Evolutionary conservation across 805 yeast genomes (phyloP), one percentile per base, ranked within the genome.

Genomic region (Tetrapisispora pingtungensis): DNA sequence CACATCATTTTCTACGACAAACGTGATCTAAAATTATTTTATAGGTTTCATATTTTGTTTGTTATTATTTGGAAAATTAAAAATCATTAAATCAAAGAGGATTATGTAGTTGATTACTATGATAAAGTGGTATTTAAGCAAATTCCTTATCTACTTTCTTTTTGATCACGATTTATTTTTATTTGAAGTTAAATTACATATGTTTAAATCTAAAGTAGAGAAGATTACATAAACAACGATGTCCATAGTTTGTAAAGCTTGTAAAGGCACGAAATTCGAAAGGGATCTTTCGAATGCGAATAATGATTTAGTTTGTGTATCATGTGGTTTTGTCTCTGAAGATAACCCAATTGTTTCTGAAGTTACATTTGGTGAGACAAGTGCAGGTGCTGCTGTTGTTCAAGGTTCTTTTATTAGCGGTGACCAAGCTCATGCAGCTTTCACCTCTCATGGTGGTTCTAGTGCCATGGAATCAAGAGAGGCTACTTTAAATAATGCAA

Each of bases 291-390:
- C 68, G 33, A 72, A 77, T 12, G 78, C 82, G 0, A 77, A 89
- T 4, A 81, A 84, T 2, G 96, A 87, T 62, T 60, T 85, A 27
- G 81, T 87, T 12, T 93, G 98, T 69, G 69, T 73, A 33, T 61
- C 65, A 30, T 93, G 98, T 76, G 97, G 97, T 62, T 68, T 78
- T 18, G 97, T 93, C 27, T 75, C 76, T 46, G 95, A 87, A 51
- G 97, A 89, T 58, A 84, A 87, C 55, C 95, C 95, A 18, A 90
- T 93, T 52, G 97, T 94, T 10, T 80, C 95, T 7, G 99, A 93
- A 60, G 93, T 94, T 43, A 84, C 93, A 12, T 93, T 89, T 67
- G 93, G 94, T 36, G 99, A 94, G 58, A 74, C 89, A 2, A 74
- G 95, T 17, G 74, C 82, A 22, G 99, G 99, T 54, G 97, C 96